Evolutionary conservation across 306 rosid genomes (phyloP).

Genomic region (Canavalia ensiformis): DNA sequence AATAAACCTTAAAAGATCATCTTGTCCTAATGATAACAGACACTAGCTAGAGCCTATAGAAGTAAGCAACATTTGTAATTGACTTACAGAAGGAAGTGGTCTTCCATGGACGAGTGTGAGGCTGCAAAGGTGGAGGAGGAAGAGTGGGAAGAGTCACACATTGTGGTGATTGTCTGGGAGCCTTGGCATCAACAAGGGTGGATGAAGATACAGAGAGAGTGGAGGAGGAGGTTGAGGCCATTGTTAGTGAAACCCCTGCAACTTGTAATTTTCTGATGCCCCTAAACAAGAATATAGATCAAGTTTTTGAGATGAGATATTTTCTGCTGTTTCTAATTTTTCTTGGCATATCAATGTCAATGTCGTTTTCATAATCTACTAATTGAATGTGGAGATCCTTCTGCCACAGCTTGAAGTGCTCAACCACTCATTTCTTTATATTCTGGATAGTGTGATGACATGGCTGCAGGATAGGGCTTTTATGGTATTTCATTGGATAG

Average conservation of each 20-base stretch:
- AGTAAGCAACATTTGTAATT: slow-evolving; percentile 15
- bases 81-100: slow-evolving; percentile 78
- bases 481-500: slow-evolving; percentile 65
- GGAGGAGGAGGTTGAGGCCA: slow-evolving; percentile 80
- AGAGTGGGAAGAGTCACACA: slow-evolving; percentile 78
- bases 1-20: not conserved
- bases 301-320: slow-evolving; percentile 7
- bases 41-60: not conserved
- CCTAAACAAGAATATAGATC: slow-evolving; percentile 35
- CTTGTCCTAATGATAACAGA: not conserved
- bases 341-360: slow-evolving; percentile 36
- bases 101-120: slow-evolving; percentile 75
- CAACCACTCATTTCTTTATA: slow-evolving; percentile 64
- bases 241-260: slow-evolving; percentile 37
- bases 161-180: slow-evolving; percentile 75
- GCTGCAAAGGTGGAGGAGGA: slow-evolving; percentile 67
- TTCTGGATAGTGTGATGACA: slow-evolving; percentile 73
- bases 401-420: slow-evolving; percentile 55
- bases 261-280: slow-evolving; percentile 39
- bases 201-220: slow-evolving; percentile 74
- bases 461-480: slow-evolving; percentile 67
- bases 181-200: slow-evolving; percentile 68
- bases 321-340: slow-evolving; percentile 32
- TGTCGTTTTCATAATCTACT: slow-evolving; percentile 46
- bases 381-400: slow-evolving; percentile 50